Percentiles rank a stretch among this genome's conserved stretches.
Conservation (phyloP, 139 green algal species). For the Chlorella ohadii region DNA sequence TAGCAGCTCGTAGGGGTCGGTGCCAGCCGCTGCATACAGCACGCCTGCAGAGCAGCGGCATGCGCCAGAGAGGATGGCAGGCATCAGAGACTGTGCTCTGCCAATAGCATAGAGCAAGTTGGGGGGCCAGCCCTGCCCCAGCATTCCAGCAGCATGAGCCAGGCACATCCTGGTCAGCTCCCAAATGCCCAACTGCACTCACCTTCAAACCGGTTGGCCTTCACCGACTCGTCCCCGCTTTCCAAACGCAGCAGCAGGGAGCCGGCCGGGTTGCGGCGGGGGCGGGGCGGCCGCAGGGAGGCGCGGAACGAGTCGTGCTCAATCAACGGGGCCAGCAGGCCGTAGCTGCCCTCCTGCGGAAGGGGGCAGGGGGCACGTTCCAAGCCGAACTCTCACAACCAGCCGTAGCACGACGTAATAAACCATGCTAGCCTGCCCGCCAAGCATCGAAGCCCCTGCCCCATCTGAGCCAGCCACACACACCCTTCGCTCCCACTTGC, state of each 20-base stretch:
- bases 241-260: conserved; percentile 74
- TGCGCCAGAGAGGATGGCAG: background rate
- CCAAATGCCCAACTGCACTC: too few species aligned
- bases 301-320: conserved; percentile 71
- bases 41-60: conserved; percentile 1
- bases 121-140: too few species aligned
- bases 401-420: too few species aligned
- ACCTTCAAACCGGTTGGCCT: conserved; percentile 28
- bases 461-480: too few species aligned
- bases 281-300: conserved; percentile 64
- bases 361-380: background rate
- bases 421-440: background rate
- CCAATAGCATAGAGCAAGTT: too few species aligned
- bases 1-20: conserved; percentile 66
- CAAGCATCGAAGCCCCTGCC: background rate
- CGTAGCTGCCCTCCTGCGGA: conserved; percentile 44
- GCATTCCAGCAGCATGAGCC: too few species aligned
- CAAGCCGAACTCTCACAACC: too few species aligned
- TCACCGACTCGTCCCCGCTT: conserved; percentile 64
- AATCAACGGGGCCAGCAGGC: conserved; percentile 82
- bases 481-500: too few species aligned
- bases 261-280: conserved; percentile 19
- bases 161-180: too few species aligned
- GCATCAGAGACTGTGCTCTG: background rate
- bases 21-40: conserved; percentile 43